phyloP scores from a whole-genome alignment of 306 rosid species.

The Quercus alba region DNA sequence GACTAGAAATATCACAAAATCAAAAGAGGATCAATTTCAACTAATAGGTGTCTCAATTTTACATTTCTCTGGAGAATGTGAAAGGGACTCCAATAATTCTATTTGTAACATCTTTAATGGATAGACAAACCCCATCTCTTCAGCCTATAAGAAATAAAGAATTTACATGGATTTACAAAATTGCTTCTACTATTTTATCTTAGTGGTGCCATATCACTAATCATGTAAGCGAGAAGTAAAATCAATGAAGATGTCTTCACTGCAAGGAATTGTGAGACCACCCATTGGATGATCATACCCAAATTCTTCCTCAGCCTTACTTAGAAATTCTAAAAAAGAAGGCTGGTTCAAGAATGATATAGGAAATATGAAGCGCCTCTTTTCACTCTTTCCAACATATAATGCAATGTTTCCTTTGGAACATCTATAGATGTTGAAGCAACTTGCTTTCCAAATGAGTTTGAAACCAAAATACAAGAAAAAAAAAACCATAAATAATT shows the following conservation, averaged over 20 bases:
- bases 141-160: too few relatives aligned
- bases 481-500: too few relatives aligned
- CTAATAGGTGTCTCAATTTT: too few relatives aligned
- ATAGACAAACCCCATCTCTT: too few relatives aligned
- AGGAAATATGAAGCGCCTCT: slow-evolving; percentile 40
- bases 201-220: too few relatives aligned
- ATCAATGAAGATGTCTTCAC: slow-evolving; percentile 29
- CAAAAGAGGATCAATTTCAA: too few relatives aligned
- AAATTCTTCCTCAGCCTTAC: slow-evolving; percentile 41
- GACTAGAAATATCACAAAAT: too few relatives aligned
- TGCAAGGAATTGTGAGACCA: slow-evolving; percentile 52
- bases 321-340: slow-evolving; percentile 35
- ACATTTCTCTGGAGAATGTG: too few relatives aligned
- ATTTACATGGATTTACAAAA: too few relatives aligned
- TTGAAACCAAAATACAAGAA: not conserved
- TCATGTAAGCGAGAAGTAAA: slow-evolving; percentile 24
- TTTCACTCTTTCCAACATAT: slow-evolving; percentile 39
- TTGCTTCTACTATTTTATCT: too few relatives aligned
- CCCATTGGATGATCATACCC: slow-evolving; percentile 55
- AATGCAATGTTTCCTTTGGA: slow-evolving; percentile 48
- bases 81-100: too few relatives aligned
- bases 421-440: slow-evolving; percentile 21
- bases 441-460: not conserved
- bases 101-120: too few relatives aligned
- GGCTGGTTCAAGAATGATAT: slow-evolving; percentile 40